Evolutionary conservation across 371 early-diverging fungal species (phyloP).

Genomic region (Umbelopsis sp.): DNA sequence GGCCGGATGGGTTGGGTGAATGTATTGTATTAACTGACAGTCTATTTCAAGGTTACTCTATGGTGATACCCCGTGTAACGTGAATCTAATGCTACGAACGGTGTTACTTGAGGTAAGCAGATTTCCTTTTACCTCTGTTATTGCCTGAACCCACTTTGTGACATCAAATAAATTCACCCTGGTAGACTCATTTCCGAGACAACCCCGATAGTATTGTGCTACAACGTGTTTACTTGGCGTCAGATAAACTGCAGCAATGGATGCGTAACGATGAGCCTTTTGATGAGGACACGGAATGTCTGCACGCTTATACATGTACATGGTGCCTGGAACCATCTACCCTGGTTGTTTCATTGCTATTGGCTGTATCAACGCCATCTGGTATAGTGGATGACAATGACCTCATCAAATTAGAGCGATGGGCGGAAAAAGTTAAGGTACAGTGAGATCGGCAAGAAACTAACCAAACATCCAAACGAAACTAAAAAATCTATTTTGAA

Average conservation of each 20-base stretch:
- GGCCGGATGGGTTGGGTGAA: neutral
- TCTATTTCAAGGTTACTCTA: conserved; percentile 1
- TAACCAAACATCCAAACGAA: neutral
- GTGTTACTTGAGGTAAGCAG: conserved; percentile 7
- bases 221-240: conserved; percentile 18
- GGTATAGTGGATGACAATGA: neutral
- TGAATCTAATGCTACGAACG: conserved; percentile 10
- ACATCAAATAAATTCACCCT: neutral
- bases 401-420: conserved; percentile 2
- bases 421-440: conserved; percentile 6
- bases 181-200: conserved; percentile 7
- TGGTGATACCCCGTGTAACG: conserved; percentile 11
- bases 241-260: conserved; percentile 15
- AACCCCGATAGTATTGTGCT: conserved; percentile 17
- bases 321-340: neutral
- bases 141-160: neutral
- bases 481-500: neutral
- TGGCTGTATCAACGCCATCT: conserved; percentile 1
- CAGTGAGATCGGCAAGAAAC: neutral
- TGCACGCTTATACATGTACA: neutral
- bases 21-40: neutral
- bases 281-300: conserved; percentile 5
- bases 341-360: neutral
- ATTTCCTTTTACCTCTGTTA: neutral
- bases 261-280: neutral